Percentiles rank a stretch among this genome's conserved stretches.
These are phyloP conservation scores for Linnemannia hyalina DNA, from an alignment of 192 early-diverging fungal species.

Conservation along the genomic window DNA sequence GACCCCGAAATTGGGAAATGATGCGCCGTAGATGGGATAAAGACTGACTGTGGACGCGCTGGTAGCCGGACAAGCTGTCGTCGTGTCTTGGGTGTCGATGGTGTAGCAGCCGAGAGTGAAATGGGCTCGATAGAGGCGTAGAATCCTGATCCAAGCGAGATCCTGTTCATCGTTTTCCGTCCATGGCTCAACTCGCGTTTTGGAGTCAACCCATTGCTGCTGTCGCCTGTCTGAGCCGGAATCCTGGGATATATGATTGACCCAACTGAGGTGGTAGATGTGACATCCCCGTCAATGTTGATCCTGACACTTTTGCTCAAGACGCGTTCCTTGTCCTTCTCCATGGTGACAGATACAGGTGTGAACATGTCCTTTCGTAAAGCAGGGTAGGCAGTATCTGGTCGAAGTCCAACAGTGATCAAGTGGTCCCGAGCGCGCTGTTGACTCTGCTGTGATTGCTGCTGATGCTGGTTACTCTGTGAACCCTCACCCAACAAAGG, in stretches of 20 bases:
- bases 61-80: slow-evolving; percentile 34
- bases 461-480: background rate
- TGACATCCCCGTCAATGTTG: slow-evolving; percentile 23
- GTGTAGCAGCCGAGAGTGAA: slow-evolving; percentile 24
- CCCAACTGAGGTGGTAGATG: background rate
- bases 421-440: slow-evolving; percentile 5
- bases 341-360: background rate
- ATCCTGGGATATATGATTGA: background rate
- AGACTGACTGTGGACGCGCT: slow-evolving; percentile 32
- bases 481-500: slow-evolving; percentile 11
- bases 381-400: slow-evolving; percentile 15
- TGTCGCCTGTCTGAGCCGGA: background rate
- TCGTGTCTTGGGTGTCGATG: slow-evolving; percentile 22
- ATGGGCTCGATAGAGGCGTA: slow-evolving; percentile 45
- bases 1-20: background rate
- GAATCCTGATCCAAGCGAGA: slow-evolving; percentile 41
- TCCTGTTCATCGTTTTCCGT: slow-evolving; percentile 17
- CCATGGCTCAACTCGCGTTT: slow-evolving; percentile 31
- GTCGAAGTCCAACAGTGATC: background rate
- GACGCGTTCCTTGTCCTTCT: slow-evolving; percentile 5
- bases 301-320: slow-evolving; percentile 35
- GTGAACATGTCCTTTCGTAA: slow-evolving; percentile 32
- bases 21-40: slow-evolving; percentile 26
- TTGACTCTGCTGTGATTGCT: background rate
- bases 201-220: background rate